Evolutionary conservation across 2,329 filamentous ascomycete genomes (phyloP).

Genomic region (Drechslerella stenobrocha): DNA sequence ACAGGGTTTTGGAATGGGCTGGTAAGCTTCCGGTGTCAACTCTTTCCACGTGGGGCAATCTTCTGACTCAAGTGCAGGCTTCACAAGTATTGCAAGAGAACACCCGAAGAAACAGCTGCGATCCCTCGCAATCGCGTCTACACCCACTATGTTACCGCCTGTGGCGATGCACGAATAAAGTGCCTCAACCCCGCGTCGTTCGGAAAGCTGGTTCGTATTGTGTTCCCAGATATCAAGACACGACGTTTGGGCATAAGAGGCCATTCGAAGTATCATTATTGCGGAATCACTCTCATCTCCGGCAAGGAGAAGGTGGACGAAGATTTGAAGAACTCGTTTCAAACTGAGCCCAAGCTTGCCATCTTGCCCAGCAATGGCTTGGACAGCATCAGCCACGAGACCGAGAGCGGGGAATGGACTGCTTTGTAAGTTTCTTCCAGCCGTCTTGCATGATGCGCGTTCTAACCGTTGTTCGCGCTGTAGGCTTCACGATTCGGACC

Average conservation of each 20-base stretch:
- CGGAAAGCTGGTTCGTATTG: constrained; percentile 91
- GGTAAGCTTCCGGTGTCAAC: constrained; percentile 66
- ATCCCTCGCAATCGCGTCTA: constrained; percentile 93
- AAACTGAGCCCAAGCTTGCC: constrained; percentile 52
- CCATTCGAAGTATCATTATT: constrained; percentile 97
- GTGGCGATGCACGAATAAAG: constrained; percentile 88
- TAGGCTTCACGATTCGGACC: constrained; percentile 38
- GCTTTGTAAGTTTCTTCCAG: constrained; percentile 53
- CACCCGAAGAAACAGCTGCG: constrained; percentile 56
- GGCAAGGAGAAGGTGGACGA: constrained; percentile 55
- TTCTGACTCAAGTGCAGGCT: constrained; percentile 48
- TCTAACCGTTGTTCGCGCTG: constrained; percentile 18
- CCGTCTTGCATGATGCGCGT: constrained; percentile 50
- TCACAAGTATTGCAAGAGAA: constrained; percentile 53
- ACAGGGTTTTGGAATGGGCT: constrained; percentile 86
- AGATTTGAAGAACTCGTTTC: constrained; percentile 40
- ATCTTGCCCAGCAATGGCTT: constrained; percentile 57
- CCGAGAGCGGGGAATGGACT: constrained; percentile 47
- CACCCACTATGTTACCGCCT: constrained; percentile 89
- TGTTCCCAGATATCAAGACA: constrained; percentile 94
- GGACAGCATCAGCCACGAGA: constrained; percentile 52
- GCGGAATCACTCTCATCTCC: constrained; percentile 55
- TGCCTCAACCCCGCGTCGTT: constrained; percentile 96
- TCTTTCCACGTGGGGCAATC: too few relatives aligned
- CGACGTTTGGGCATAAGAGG: constrained; percentile 87